Base-by-base conservation (phyloP, 2,329 filamentous ascomycete genomes). In the Alternaria incomplexa region DNA sequence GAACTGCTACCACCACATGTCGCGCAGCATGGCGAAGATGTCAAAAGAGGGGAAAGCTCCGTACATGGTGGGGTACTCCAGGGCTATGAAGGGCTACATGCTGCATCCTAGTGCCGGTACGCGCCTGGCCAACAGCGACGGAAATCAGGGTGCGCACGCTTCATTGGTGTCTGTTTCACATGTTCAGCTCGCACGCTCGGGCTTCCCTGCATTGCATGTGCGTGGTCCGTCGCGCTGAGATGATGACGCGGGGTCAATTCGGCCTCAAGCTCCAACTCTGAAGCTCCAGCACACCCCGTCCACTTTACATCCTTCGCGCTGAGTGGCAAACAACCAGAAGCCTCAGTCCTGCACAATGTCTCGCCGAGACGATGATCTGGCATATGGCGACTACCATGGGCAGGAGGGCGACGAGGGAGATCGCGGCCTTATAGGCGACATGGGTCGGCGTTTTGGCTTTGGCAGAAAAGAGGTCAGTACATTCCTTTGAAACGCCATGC, bases 361-460 rank as follows among this genome's bases (percentile, higher is more conserved):
- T 62, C 73, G 71, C 51, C 66, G 81, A 59, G 83, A 87, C 66
- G 84, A 88, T 68, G 80, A 82, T 64, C 72, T 88, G 72, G 86
- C 86, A 58, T 88, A 88, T 72, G 86, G 86, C 64, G 82, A 85
- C 36, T 85, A 85, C 68, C 78, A 83, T 61, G 75, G 70, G 17
- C 72, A 73, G 71, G 65, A 78, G 62, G 68, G 73, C 69, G 67
- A 77, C 36, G 82, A 83, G 47, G 79, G 78, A 44, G 82, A 85
- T 46, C 80, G 85, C 44, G 84, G 85, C n/a, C 72, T 88, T 30
- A 78, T 86, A 40, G 83, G 85, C 40, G 84, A 86, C 69, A 82
- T 86, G 63, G 83, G 85, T 61, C 81, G 81, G 70, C 84, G 83
- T 70, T 74, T 77, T 66, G 78, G 79, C 69, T 75, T 76, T 55